phyloP scores from a whole-genome alignment of 768 basidiomycete genomes.

The Suillus sp. region DNA sequence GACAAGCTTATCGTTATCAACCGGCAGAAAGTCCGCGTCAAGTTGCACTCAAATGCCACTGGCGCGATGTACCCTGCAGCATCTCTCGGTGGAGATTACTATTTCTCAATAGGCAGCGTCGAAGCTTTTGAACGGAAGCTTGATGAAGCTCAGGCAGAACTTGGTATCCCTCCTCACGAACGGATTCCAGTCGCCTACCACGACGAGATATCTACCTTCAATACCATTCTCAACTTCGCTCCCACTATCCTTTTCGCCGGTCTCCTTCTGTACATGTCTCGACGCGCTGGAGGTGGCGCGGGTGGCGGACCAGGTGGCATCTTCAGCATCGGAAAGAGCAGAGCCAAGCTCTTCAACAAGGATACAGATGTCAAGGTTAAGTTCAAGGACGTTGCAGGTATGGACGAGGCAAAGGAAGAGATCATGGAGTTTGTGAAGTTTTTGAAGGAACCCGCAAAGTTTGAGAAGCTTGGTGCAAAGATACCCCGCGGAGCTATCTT shows the following conservation, averaged over 20 bases:
- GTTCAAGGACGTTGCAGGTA: slow-evolving; percentile 97
- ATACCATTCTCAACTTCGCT: slow-evolving; percentile 84
- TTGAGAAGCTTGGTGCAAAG: slow-evolving; percentile 96
- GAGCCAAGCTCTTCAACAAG: slow-evolving; percentile 94
- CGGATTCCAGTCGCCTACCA: slow-evolving; percentile 97
- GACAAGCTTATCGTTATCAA: slow-evolving; percentile 93
- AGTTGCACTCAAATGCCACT: slow-evolving; percentile 88
- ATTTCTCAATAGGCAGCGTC: slow-evolving; percentile 97
- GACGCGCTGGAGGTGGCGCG: slow-evolving; percentile 61
- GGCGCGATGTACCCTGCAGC: slow-evolving; percentile 73
- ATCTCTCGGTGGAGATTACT: slow-evolving; percentile 62
- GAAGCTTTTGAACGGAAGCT: slow-evolving; percentile 96
- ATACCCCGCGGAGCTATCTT: slow-evolving; percentile 95
- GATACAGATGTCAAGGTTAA: slow-evolving; percentile 92
- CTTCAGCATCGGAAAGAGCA: slow-evolving; percentile 96
- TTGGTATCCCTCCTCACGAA: slow-evolving; percentile 89
- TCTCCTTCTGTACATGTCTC: slow-evolving; percentile 85
- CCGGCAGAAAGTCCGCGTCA: slow-evolving; percentile 85
- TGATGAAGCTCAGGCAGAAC: slow-evolving; percentile 89
- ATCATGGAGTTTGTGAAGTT: slow-evolving; percentile 99
- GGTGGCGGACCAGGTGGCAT: slow-evolving; percentile 82
- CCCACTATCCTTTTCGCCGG: slow-evolving; percentile 94
- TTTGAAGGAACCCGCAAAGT: slow-evolving; percentile 91
- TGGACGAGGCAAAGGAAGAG: slow-evolving; percentile 99
- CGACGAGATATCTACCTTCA: slow-evolving; percentile 86